Evolutionary conservation across 805 yeast species (phyloP).

Genomic region (Debaryomyces hansenii): DNA sequence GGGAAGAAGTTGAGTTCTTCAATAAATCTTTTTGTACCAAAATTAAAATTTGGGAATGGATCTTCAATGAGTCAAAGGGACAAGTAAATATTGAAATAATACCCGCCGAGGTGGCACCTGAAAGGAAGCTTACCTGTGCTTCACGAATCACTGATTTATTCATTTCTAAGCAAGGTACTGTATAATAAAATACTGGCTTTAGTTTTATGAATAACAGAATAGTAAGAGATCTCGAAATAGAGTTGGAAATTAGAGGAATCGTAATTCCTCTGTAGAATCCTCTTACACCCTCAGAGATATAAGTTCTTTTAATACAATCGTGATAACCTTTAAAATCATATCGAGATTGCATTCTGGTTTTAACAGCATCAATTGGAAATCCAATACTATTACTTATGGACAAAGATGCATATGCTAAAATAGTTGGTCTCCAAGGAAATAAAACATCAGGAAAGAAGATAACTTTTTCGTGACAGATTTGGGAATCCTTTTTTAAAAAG

Average conservation of each 20-base stretch:
- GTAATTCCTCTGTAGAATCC: conserved; percentile 69
- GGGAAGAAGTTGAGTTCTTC: neutral
- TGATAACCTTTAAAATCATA: conserved; percentile 53
- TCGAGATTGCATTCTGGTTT: conserved; percentile 70
- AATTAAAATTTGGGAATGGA: conserved; percentile 64
- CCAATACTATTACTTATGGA: conserved; percentile 59
- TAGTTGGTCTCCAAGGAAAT: conserved; percentile 49
- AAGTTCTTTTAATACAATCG: conserved; percentile 53
- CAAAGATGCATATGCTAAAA: conserved; percentile 59
- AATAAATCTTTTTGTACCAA: conserved; percentile 25
- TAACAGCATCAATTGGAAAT: conserved; percentile 72
- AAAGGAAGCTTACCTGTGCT: conserved; percentile 42
- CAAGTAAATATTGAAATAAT: conserved; percentile 57
- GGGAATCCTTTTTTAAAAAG: too few species aligned
- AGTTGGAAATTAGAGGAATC: conserved; percentile 62
- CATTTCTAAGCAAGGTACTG: too few species aligned
- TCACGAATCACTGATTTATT: conserved; percentile 6
- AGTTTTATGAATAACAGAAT: conserved; percentile 55
- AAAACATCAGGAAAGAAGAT: conserved; percentile 41
- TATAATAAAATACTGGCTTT: conserved; percentile 32
- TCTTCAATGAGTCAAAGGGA: conserved; percentile 75
- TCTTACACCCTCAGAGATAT: conserved; percentile 54
- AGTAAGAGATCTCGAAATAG: conserved; percentile 58
- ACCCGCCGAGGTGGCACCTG: conserved; percentile 65
- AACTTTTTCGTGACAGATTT: neutral